Conservation (phyloP, 768 basidiomycete genomes). For the Psilocybe subaeruginosa region DNA sequence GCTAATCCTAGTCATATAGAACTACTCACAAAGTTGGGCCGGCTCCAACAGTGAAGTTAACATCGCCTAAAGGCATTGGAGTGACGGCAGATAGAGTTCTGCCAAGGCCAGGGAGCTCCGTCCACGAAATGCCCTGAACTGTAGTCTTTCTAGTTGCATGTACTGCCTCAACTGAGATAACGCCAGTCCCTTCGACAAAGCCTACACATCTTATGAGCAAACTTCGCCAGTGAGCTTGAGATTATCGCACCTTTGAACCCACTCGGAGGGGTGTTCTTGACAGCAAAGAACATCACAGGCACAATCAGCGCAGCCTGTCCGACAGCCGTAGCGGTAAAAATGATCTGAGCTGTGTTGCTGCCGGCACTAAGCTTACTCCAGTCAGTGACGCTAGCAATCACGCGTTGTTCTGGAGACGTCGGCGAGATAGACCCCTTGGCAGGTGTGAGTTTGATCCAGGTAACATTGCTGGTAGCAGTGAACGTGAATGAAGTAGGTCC, state of each 20-base stretch:
- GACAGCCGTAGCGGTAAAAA: conserved; percentile 47
- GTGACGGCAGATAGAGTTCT: conserved; percentile 63
- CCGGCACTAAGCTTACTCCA: conserved; percentile 53
- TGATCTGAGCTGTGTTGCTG: conserved; percentile 39
- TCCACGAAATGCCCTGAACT: conserved; percentile 58
- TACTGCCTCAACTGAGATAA: conserved; percentile 67
- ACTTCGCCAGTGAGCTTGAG: neutral
- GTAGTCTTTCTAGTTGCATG: conserved; percentile 53
- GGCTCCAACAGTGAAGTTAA: conserved; percentile 60
- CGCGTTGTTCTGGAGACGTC: conserved; percentile 49
- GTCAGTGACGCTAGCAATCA: conserved; percentile 56
- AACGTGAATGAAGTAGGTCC: conserved; percentile 62
- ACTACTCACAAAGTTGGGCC: conserved; percentile 60
- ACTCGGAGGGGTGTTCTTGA: conserved; percentile 38
- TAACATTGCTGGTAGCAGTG: conserved; percentile 47
- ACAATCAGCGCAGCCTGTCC: conserved; percentile 39
- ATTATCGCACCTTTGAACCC: conserved; percentile 51
- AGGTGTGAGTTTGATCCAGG: conserved; percentile 56
- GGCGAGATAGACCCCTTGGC: conserved; percentile 52
- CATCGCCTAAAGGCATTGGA: conserved; percentile 55
- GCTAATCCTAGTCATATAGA: neutral
- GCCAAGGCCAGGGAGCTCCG: conserved; percentile 61
- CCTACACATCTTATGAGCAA: conserved; percentile 32
- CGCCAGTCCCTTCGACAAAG: conserved; percentile 66
- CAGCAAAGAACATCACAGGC: conserved; percentile 36